These are phyloP conservation scores for Knoxia roxburghii DNA, from an alignment of 257 asterid genomes.

Conservation along the genomic window DNA sequence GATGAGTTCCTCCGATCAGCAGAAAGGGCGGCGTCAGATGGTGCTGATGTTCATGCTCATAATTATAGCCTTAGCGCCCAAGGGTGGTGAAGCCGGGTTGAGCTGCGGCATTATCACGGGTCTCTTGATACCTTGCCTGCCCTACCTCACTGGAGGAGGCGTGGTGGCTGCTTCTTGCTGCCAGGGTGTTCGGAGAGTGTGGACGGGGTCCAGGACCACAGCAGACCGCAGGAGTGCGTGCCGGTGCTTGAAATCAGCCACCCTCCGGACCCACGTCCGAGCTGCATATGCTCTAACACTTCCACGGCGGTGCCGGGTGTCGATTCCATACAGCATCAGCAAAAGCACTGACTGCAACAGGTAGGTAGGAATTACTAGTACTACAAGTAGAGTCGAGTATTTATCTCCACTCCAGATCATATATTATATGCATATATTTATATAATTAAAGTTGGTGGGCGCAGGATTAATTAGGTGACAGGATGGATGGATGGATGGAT, in stretches of 20 bases:
- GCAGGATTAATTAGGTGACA: no score
- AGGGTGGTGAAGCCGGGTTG: neutral
- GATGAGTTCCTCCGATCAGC: no score
- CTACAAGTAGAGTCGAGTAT: no score
- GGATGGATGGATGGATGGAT: no score
- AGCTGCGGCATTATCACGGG: neutral
- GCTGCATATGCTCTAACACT: constrained; percentile 14
- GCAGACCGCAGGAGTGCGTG: constrained; percentile 22
- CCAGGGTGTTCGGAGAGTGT: neutral
- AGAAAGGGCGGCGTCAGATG: no score
- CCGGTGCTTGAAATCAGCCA: constrained; percentile 9
- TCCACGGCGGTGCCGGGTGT: constrained; percentile 13
- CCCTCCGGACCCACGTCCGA: constrained; percentile 1
- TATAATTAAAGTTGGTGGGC: no score
- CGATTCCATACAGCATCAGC: constrained; percentile 18
- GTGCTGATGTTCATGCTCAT: neutral
- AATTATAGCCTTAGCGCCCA: neutral
- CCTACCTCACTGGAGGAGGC: neutral
- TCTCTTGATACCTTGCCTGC: neutral
- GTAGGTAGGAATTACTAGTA: no score
- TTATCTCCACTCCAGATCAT: no score
- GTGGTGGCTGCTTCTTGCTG: constrained; percentile 10
- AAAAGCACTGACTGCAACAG: constrained; percentile 21
- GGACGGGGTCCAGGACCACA: constrained; percentile 11
- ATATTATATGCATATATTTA: no score